Percentiles rank a stretch among this genome's conserved stretches.
Evolutionary conservation across 2,329 filamentous ascomycete species (phyloP).

Genomic region (Pseudonectria buxi): DNA sequence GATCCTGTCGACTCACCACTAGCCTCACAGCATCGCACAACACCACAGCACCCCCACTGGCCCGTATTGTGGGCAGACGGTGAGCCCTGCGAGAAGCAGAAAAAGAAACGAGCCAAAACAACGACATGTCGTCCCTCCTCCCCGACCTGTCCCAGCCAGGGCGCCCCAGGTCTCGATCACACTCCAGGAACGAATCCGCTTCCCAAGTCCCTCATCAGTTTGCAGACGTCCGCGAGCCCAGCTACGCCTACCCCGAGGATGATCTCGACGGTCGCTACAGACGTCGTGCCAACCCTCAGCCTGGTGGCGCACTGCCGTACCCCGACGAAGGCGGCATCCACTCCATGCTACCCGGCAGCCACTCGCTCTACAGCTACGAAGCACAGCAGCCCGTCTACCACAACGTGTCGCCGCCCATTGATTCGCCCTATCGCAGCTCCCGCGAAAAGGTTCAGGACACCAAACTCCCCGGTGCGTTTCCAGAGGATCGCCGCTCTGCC

Average conservation of each 20-base stretch:
- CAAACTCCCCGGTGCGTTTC: slow-evolving; percentile 28
- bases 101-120: too few species aligned
- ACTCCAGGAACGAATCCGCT: slow-evolving; percentile 24
- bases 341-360: slow-evolving; percentile 30
- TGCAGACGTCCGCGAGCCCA: slow-evolving; percentile 37
- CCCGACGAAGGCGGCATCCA: slow-evolving; percentile 32
- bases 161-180: slow-evolving; percentile 42
- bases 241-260: slow-evolving; percentile 36
- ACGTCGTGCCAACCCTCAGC: slow-evolving; percentile 26
- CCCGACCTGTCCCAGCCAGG: slow-evolving; percentile 38
- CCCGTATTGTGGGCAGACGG: too few species aligned
- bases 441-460: slow-evolving; percentile 26
- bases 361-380: slow-evolving; percentile 35
- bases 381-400: slow-evolving; percentile 27
- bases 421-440: slow-evolving; percentile 31
- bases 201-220: slow-evolving; percentile 24
- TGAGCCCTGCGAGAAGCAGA: too few species aligned
- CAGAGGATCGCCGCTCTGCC: slow-evolving; percentile 21
- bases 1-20: slow-evolving; percentile 3
- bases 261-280: slow-evolving; percentile 33
- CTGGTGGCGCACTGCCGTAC: slow-evolving; percentile 30
- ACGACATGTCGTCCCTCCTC: slow-evolving; percentile 45
- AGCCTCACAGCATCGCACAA: slow-evolving; percentile 1
- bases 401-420: slow-evolving; percentile 27
- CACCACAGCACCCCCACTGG: too few species aligned